Evolutionary conservation across 257 asterid species (phyloP).

Genomic region (Solanum ossicruentum): DNA sequence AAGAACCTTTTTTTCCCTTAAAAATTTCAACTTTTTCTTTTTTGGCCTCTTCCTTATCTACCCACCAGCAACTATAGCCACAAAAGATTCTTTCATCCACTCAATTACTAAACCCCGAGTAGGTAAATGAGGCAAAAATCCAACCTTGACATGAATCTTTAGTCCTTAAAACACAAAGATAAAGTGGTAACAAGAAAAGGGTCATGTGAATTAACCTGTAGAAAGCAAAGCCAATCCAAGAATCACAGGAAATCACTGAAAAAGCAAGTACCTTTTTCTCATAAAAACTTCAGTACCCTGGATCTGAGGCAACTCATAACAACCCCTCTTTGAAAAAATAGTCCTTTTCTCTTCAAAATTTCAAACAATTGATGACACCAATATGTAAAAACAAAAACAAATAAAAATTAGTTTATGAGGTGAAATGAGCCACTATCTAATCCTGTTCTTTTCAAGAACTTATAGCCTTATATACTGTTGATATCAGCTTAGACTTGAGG

Average conservation of each 20-base stretch:
- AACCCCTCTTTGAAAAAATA: not conserved
- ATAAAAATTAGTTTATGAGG: not conserved
- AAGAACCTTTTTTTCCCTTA: not conserved
- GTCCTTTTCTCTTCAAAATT: not conserved
- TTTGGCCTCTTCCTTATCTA: constrained; percentile 14
- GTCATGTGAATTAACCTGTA: constrained; percentile 34
- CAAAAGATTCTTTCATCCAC: constrained; percentile 10
- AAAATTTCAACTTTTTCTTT: not conserved
- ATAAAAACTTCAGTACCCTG: constrained; percentile 44
- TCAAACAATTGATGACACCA: not conserved
- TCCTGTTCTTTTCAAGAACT: constrained; percentile 9
- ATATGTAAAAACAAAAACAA: not conserved
- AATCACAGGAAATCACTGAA: constrained; percentile 75
- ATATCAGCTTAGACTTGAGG: not conserved
- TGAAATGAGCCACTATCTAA: constrained; percentile 5
- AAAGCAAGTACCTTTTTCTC: constrained; percentile 13
- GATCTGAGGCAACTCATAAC: constrained; percentile 77
- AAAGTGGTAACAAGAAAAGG: constrained; percentile 19
- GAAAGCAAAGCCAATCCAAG: constrained; percentile 24
- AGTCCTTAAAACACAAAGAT: not conserved
- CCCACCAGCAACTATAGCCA: constrained; percentile 13
- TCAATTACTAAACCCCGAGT: not conserved
- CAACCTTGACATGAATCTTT: not conserved
- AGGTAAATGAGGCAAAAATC: not conserved
- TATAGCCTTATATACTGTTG: not conserved